phyloP scores from a whole-genome alignment of 225 moss, liverwort and hornwort species.

The Takakia lepidozioides region DNA sequence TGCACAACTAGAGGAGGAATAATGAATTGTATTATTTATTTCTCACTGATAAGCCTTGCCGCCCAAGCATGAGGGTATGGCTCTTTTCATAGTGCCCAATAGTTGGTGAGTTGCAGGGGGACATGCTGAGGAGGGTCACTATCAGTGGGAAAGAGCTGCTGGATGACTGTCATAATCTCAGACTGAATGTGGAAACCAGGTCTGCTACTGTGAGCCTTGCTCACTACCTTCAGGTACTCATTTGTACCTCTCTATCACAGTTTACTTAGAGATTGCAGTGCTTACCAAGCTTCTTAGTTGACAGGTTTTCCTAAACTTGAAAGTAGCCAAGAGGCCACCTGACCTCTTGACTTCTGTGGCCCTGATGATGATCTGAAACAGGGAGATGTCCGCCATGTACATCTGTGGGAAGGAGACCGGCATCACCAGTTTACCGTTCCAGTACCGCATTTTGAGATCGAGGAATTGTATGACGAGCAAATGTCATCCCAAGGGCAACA shows the following conservation, averaged over 20 bases:
- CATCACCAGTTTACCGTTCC: conserved; percentile 78
- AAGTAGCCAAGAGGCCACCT: too few species aligned
- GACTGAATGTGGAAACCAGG: conserved; percentile 26
- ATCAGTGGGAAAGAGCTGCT: conserved; percentile 22
- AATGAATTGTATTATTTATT: too few species aligned
- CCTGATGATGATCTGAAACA: conserved; percentile 15
- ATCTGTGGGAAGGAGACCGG: conserved; percentile 67
- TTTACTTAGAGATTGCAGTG: too few species aligned
- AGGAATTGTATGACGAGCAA: conserved; percentile 30
- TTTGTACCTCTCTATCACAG: too few species aligned
- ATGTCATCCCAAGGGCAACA: conserved; percentile 32
- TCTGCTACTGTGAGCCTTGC: conserved; percentile 27
- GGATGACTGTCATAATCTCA: conserved; percentile 17
- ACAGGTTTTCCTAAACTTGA: too few species aligned
- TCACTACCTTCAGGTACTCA: conserved; percentile 31
- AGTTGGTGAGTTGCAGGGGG: conserved; percentile 32
- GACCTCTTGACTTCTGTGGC: too few species aligned
- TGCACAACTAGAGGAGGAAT: too few species aligned
- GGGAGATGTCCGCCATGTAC: conserved; percentile 50
- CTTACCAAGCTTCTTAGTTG: too few species aligned
- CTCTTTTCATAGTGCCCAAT: background rate
- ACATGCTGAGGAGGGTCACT: conserved; percentile 25
- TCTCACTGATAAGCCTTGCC: too few species aligned
- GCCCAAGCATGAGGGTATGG: too few species aligned
- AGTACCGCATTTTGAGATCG: conserved; percentile 35